phyloP scores from a whole-genome alignment of 2,329 filamentous ascomycete species.

The Phymatotrichopsis omnivora region DNA sequence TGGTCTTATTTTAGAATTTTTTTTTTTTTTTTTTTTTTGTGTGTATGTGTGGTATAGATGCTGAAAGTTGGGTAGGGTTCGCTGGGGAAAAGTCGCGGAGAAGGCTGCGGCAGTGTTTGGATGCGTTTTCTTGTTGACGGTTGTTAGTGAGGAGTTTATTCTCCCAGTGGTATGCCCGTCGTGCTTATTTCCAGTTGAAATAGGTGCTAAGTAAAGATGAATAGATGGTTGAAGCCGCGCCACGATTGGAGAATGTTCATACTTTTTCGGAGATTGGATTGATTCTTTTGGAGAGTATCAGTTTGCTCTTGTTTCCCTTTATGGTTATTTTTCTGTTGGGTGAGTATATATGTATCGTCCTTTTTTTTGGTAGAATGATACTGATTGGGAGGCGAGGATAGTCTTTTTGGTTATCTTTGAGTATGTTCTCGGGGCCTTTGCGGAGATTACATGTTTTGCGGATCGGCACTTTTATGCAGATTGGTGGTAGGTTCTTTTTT shows the following conservation, averaged over 20 bases:
- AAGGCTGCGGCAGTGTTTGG: slow-evolving; percentile 88
- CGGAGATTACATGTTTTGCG: slow-evolving; percentile 85
- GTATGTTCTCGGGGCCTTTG: slow-evolving; percentile 87
- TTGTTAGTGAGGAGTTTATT: slow-evolving; percentile 91
- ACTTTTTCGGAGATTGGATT: slow-evolving; percentile 58
- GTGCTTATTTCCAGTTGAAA: no score
- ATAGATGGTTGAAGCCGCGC: slow-evolving; percentile 35
- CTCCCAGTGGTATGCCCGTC: slow-evolving; percentile 68
- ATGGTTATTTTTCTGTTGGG: slow-evolving; percentile 66
- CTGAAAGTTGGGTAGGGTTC: slow-evolving; percentile 40
- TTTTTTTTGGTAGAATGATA: not conserved
- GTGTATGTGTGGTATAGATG: no score
- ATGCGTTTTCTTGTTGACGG: slow-evolving; percentile 81
- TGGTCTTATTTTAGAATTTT: not conserved
- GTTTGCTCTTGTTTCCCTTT: slow-evolving; percentile 87
- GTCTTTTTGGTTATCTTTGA: slow-evolving; percentile 99
- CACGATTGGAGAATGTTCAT: slow-evolving; percentile 41
- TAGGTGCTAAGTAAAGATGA: slow-evolving; percentile 35
- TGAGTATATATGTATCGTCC: not conserved
- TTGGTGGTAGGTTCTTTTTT: slow-evolving; percentile 40
- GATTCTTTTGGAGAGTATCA: slow-evolving; percentile 80
- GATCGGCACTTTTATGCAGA: slow-evolving; percentile 86
- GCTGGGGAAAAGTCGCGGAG: slow-evolving; percentile 70
- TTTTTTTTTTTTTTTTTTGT: no score
- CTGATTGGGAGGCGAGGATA: slow-evolving; percentile 38